Percentiles rank a stretch among this genome's conserved stretches.
These are phyloP conservation scores for Allium cepa DNA, from an alignment of 106 monocot species.

Conservation along the genomic window DNA sequence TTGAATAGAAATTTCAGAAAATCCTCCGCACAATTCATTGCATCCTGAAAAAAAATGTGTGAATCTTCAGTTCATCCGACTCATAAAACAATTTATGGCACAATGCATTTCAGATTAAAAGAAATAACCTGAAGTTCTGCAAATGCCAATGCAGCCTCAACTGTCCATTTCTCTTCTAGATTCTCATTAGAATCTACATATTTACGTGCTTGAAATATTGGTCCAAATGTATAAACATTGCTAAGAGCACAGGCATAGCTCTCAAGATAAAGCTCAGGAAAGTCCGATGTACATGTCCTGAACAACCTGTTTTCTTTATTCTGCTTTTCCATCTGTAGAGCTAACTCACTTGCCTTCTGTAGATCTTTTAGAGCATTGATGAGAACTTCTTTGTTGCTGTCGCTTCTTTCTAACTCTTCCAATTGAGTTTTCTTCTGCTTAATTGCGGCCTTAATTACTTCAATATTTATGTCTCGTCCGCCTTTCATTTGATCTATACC, in stretches of 20 bases:
- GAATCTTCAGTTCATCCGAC: not conserved
- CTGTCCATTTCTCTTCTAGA: conserved; percentile 62
- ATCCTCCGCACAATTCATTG: conserved; percentile 71
- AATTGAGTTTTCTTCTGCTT: conserved; percentile 48
- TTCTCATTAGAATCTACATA: conserved; percentile 9
- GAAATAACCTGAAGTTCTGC: conserved; percentile 52
- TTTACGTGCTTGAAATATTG: conserved; percentile 42
- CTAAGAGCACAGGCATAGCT: conserved; percentile 71
- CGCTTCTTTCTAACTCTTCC: conserved; percentile 60
- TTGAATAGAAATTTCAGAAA: conserved; percentile 57
- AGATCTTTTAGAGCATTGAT: conserved; percentile 44
- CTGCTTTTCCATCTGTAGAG: conserved; percentile 32
- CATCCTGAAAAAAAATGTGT: conserved; percentile 31
- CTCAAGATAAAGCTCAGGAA: conserved; percentile 61
- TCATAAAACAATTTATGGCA: not conserved
- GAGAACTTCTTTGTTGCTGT: conserved; percentile 65
- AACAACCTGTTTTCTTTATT: conserved; percentile 6
- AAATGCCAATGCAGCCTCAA: conserved; percentile 67
- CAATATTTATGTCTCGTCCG: conserved; percentile 17
- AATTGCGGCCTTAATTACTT: conserved; percentile 48
- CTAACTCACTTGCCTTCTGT: conserved; percentile 57
- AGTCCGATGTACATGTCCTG: conserved; percentile 20
- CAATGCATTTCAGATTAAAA: not conserved
- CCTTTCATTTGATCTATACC: conserved; percentile 6
- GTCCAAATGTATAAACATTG: conserved; percentile 63